These are phyloP conservation scores for Meripilus lineatus DNA, from an alignment of 1,284 basidiomycete genomes.

Conservation along the genomic window DNA sequence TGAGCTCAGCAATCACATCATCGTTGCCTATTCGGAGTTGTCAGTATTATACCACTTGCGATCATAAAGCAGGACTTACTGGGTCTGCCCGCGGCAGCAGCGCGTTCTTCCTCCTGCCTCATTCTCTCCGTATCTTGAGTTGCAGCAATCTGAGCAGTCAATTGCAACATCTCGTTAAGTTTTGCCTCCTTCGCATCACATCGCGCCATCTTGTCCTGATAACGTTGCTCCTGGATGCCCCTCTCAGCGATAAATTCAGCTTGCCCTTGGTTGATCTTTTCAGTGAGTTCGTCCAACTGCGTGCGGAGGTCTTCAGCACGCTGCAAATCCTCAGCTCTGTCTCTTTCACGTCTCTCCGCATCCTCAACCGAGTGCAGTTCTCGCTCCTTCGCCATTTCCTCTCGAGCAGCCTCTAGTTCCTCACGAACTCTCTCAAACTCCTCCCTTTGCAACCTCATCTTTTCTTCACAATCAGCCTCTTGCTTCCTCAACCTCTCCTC, in stretches of 20 bases:
- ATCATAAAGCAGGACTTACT: slow-evolving; percentile 1
- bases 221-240: slow-evolving; percentile 49
- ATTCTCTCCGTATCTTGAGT: slow-evolving; percentile 14
- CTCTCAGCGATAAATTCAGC: slow-evolving; percentile 53
- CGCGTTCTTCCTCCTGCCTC: neutral
- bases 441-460: slow-evolving; percentile 60
- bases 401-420: slow-evolving; percentile 53
- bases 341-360: slow-evolving; percentile 53
- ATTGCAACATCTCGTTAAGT: slow-evolving; percentile 47
- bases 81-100: neutral
- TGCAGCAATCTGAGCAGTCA: slow-evolving; percentile 50
- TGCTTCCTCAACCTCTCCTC: slow-evolving; percentile 30
- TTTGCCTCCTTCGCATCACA: slow-evolving; percentile 50
- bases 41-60: neutral
- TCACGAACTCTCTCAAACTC: slow-evolving; percentile 50
- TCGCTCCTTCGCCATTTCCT: slow-evolving; percentile 54
- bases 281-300: slow-evolving; percentile 65
- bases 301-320: slow-evolving; percentile 52
- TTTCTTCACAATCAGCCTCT: slow-evolving; percentile 59
- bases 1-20: slow-evolving; percentile 9
- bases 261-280: slow-evolving; percentile 59
- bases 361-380: slow-evolving; percentile 53
- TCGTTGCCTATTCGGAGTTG: slow-evolving; percentile 27
- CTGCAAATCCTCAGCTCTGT: slow-evolving; percentile 49
- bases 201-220: slow-evolving; percentile 50